These are phyloP conservation scores for Punica granatum DNA, from an alignment of 345 rosid species.

Conservation along the genomic window DNA sequence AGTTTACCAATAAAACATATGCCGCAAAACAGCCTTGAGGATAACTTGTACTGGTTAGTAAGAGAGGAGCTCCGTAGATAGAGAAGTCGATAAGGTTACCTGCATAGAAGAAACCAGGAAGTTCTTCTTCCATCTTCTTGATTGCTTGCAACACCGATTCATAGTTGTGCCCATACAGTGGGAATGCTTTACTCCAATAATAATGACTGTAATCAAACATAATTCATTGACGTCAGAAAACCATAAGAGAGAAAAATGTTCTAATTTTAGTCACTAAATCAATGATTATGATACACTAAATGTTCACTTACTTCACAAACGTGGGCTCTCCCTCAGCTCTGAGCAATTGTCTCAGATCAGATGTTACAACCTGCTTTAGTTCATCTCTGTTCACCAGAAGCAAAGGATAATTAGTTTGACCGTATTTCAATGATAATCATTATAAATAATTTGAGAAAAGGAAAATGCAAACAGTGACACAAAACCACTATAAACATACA, in stretches of 20 bases:
- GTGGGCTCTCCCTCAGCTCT: conserved; percentile 91
- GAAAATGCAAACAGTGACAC: neutral
- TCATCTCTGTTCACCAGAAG: conserved; percentile 41
- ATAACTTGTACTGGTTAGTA: neutral
- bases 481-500: conserved; percentile 25
- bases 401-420: conserved; percentile 2
- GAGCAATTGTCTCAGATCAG: conserved; percentile 70
- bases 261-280: neutral
- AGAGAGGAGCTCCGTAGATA: neutral
- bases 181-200: conserved; percentile 89
- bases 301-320: conserved; percentile 56
- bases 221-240: neutral
- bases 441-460: neutral
- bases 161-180: conserved; percentile 65
- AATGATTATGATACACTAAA: neutral
- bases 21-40: neutral
- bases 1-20: neutral
- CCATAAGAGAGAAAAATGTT: neutral
- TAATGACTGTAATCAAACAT: conserved; percentile 55
- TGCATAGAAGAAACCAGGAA: conserved; percentile 93
- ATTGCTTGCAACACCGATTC: conserved; percentile 56
- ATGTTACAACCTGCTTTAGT: conserved; percentile 66
- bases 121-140: conserved; percentile 68
- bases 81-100: conserved; percentile 28
- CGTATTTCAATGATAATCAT: neutral